Evolutionary conservation across 2,329 filamentous ascomycete species (phyloP), one percentile per base, ranked within the genome.

Genomic region (Rosellinia necatrix): DNA sequence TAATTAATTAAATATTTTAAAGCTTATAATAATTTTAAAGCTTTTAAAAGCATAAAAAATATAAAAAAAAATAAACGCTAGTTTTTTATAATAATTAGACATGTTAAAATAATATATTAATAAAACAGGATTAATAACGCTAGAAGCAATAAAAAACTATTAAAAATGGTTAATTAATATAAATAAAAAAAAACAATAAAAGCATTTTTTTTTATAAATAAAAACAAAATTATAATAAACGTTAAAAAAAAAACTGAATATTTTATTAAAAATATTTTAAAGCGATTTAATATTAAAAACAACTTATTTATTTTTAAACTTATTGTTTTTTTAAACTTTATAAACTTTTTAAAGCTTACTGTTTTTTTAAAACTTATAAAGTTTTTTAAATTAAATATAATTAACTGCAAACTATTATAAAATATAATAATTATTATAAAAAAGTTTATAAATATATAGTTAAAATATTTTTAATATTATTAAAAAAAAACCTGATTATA

Each of bases 241-340:
- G 1, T 1, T 27, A 43, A 44, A 51, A 43, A n/a, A n/a, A 37
- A 47, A 49, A 55, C 1, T 29, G 17, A 50, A 50, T 37, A 55
- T 17, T 38, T 56, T 30, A 51, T 21, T 24, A 56, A 56, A 44
- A 56, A 21, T 30, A 56, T 44, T 22, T 44, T 50, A 12, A 32
- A 34, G 25, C 19, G 27, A 21, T 44, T 50, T 51, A 50, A 25
- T 12, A 10, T 21, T 24, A 41, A 50, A 7, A 56, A 56, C 34
- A 46, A 55, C 12, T 10, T 54, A 44, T 22, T 37, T n/a, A 50
- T n/a, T n/a, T n/a, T n/a, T n/a, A n/a, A n/a, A n/a, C n/a, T n/a
- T n/a, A n/a, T n/a, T n/a, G n/a, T n/a, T n/a, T n/a, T n/a, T n/a
- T n/a, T n/a, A n/a, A n/a, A n/a, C n/a, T 3, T 19, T 6, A 38